A percentile compares a stretch with the other conserved stretches of the same genome.
These are phyloP conservation scores for Capsicum pubescens DNA, from an alignment of 257 asterid genomes.

Conservation along the genomic window DNA sequence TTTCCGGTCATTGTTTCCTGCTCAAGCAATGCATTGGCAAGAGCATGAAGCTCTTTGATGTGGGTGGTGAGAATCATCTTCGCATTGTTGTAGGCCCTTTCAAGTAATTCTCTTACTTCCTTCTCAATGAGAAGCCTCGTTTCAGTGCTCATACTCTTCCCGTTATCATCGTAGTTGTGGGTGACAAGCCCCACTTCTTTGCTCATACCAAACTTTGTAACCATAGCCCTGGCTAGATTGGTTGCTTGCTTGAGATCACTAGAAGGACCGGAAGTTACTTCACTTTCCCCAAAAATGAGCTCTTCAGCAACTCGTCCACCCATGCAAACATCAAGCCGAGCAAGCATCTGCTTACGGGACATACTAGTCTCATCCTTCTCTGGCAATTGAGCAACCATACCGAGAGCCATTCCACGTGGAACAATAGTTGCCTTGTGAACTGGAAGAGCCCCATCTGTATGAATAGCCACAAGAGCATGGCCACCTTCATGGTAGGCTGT, in stretches of 20 bases:
- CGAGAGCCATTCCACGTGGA: conserved; percentile 92
- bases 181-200: conserved; percentile 72
- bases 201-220: conserved; percentile 86
- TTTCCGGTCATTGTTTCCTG: conserved; percentile 77
- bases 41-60: conserved; percentile 74
- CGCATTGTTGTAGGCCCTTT: conserved; percentile 70
- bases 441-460: conserved; percentile 84
- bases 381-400: conserved; percentile 86
- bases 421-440: conserved; percentile 93
- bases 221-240: conserved; percentile 78
- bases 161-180: conserved; percentile 78
- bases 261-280: conserved; percentile 92
- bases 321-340: conserved; percentile 81
- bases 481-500: conserved; percentile 97
- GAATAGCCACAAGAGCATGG: conserved; percentile 89
- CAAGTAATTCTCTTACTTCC: conserved; percentile 70
- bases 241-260: conserved; percentile 80
- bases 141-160: conserved; percentile 93
- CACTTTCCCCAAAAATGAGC: conserved; percentile 81
- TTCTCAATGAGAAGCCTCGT: conserved; percentile 78
- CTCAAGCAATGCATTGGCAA: conserved; percentile 80
- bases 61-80: conserved; percentile 65
- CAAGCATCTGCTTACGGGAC: conserved; percentile 85
- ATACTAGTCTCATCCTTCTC: conserved; percentile 82
- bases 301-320: conserved; percentile 96